phyloP scores from a whole-genome alignment of 139 green algal species.

The Chlamydomonas schloesseri region DNA sequence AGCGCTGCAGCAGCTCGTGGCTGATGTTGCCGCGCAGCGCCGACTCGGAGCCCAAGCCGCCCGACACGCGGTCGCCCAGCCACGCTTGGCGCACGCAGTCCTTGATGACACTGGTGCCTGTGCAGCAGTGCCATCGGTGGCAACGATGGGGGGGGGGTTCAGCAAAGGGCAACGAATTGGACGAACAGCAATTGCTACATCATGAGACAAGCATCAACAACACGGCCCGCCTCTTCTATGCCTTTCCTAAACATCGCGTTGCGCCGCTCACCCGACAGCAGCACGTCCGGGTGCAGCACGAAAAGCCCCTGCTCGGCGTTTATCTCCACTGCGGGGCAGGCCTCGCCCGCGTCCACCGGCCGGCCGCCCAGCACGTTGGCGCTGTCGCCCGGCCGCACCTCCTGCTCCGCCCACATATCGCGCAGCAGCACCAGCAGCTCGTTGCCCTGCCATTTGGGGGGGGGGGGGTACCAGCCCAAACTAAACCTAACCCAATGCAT shows the following conservation, averaged over 20 bases:
- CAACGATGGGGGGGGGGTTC: neutral
- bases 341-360: neutral
- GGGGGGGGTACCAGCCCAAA: neutral
- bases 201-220: too few relatives aligned
- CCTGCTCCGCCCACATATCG: conserved; percentile 69
- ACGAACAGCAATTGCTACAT: too few relatives aligned
- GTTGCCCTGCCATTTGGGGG: conserved; percentile 22
- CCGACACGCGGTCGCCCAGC: conserved; percentile 75
- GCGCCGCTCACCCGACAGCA: conserved; percentile 74
- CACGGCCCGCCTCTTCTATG: too few relatives aligned
- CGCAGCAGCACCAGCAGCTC: conserved; percentile 68
- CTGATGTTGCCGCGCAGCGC: conserved; percentile 70
- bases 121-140: neutral
- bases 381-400: conserved; percentile 63
- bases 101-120: conserved; percentile 75
- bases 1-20: conserved; percentile 75
- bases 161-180: too few relatives aligned
- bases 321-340: neutral
- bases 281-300: conserved; percentile 83
- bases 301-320: conserved; percentile 58
- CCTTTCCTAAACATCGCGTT: too few relatives aligned
- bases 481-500: too few relatives aligned
- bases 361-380: conserved; percentile 73
- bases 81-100: conserved; percentile 77
- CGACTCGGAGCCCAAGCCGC: conserved; percentile 38